Base-by-base conservation (phyloP, 306 rosid genomes). In the Glycine latifolia region DNA sequence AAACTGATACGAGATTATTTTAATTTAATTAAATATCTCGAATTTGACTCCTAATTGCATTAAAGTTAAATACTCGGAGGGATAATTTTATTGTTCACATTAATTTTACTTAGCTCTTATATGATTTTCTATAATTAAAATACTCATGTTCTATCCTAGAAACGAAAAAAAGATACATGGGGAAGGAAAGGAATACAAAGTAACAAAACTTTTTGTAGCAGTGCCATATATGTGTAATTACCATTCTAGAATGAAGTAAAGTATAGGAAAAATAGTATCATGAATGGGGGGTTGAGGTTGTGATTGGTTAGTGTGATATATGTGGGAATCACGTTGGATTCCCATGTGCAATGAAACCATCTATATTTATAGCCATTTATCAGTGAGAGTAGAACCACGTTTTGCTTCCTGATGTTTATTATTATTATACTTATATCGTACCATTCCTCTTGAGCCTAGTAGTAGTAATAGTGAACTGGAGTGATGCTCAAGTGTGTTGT, bases 311-410 rank as follows among this genome's bases (percentile, higher is more conserved):
- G 75, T 5, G 7, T 70, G 41, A 37, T 55, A 54, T 9, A 17
- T 58, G 80, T 87, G 92, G 91, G 72, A 80, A 72, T 89, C 83
- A 87, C 73, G 90, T 89, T 52, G 90, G 95, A 89, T 75, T 85
- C 92, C 81, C 87, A 72, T 82, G 56, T 49, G 61, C 31, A 6
- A 43, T 39, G 44, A 41, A 83, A 33, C 75, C 77, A 54, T 84
- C 44, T 49, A 66, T 62, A 77, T 66, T 50, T 73, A 53, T 58
- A 50, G 33, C 16, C 62, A 73, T 31, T 77, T 50, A 39, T 80
- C 15, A 26, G 46, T 63, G 83, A 26, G 49, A 8, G 76, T n/a
- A 26, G 39, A 76, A 67, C 72, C 80, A 75, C 73, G 59, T 56
- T 69, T 26, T 56, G 15, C 13, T 43, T 10, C 9, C 48, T 46